These are phyloP conservation scores for Aspergillus sp. DNA, from an alignment of 2,329 filamentous ascomycete species.

Conservation along the genomic window DNA sequence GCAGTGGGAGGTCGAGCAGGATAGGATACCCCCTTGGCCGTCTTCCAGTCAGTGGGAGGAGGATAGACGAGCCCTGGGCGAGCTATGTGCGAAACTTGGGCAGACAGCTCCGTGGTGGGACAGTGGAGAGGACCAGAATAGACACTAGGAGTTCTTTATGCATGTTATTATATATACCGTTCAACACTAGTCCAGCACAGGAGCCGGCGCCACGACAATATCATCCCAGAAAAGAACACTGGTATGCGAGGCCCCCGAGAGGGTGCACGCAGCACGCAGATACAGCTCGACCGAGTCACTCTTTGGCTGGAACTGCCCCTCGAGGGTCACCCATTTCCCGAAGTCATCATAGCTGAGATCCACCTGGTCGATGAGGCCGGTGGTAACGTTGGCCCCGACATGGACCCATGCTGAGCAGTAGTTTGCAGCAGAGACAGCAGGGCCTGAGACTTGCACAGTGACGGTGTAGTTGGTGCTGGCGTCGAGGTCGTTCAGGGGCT, in stretches of 20 bases:
- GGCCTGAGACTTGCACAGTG: neutral
- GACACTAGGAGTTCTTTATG: too few relatives aligned
- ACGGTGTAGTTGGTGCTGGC: neutral
- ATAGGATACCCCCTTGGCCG: neutral
- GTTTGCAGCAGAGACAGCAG: neutral
- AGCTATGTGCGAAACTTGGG: slow-evolving; percentile 13
- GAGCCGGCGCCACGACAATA: neutral
- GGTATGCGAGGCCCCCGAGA: neutral
- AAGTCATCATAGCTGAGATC: neutral
- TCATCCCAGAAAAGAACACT: neutral
- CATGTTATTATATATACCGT: too few relatives aligned
- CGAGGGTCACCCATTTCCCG: neutral
- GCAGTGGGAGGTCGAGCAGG: too few relatives aligned
- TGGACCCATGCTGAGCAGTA: neutral
- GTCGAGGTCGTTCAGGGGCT: neutral
- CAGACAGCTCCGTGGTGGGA: neutral
- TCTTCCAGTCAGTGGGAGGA: slow-evolving; percentile 9
- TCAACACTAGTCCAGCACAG: neutral
- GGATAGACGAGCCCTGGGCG: slow-evolving; percentile 16
- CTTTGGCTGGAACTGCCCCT: neutral
- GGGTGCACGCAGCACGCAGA: neutral
- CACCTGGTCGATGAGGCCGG: neutral
- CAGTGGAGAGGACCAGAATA: neutral
- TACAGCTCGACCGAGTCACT: neutral
- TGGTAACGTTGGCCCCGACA: neutral